Evolutionary conservation across 2,329 filamentous ascomycete species (phyloP).

Genomic region (Orbilia ellipsospora): DNA sequence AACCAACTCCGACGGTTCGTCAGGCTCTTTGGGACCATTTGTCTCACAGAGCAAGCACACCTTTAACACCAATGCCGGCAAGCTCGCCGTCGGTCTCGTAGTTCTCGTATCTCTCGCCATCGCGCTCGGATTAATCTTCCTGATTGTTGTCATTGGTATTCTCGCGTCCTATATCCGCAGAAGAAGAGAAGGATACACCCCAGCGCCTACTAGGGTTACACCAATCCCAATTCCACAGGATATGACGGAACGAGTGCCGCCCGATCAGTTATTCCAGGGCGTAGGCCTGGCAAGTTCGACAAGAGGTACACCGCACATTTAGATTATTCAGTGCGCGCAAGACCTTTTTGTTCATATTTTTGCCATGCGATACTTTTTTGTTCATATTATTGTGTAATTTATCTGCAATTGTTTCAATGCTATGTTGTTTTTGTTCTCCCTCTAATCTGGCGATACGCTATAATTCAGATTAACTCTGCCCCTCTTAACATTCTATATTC

Average conservation of each 20-base stretch:
- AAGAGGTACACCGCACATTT: conserved; percentile 51
- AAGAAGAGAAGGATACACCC: conserved; percentile 80
- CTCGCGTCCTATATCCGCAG: conserved; percentile 79
- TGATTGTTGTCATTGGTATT: conserved; percentile 80
- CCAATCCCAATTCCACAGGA: conserved; percentile 54
- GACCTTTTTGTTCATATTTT: conserved; percentile 13
- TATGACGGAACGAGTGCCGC: conserved; percentile 51
- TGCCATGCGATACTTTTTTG: conserved; percentile 10
- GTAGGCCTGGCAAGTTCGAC: conserved; percentile 31
- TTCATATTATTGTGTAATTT: conserved; percentile 39
- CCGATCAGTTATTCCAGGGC: conserved; percentile 52
- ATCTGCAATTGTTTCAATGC: conserved; percentile 35
- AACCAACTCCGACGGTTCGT: conserved; percentile 71
- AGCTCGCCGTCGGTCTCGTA: conserved; percentile 78
- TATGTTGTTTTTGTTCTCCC: conserved; percentile 21
- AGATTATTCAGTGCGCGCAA: conserved; percentile 2
- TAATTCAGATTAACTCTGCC: conserved; percentile 7
- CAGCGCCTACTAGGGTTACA: conserved; percentile 72
- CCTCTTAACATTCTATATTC: conserved; percentile 3
- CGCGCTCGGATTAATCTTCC: conserved; percentile 78
- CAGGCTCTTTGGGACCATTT: conserved; percentile 80
- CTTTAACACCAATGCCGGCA: conserved; percentile 70
- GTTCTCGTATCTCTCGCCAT: conserved; percentile 84
- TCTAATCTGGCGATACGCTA: background rate
- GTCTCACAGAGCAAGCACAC: conserved; percentile 85